Evolutionary conservation across 192 early-diverging fungal genomes (phyloP).

Genomic region (Coemansia reversa): DNA sequence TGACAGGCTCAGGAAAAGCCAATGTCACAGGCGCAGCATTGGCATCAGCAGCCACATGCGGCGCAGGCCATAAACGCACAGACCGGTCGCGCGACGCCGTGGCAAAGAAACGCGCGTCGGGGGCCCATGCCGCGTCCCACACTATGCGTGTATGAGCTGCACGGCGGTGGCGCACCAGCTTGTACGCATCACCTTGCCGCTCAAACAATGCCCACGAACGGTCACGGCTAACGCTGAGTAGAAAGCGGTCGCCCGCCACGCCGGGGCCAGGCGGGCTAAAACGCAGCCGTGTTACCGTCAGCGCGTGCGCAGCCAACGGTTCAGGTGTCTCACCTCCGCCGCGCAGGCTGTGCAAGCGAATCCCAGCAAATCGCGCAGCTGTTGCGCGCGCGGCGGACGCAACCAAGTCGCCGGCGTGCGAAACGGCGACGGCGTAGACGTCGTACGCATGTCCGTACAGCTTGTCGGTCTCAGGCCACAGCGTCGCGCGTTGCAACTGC

Average conservation of each 20-base stretch:
- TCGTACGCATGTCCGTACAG: conserved; percentile 98
- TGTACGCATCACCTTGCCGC: conserved; percentile 56
- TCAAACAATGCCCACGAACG: conserved; percentile 84
- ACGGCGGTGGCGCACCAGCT: conserved; percentile 52
- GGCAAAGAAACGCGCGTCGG: conserved; percentile 76
- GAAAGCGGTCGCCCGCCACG: conserved; percentile 47
- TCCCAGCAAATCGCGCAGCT: conserved; percentile 24
- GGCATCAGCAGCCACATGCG: conserved; percentile 5
- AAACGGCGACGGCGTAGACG: conserved; percentile 73
- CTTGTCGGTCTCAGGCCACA: conserved; percentile 97
- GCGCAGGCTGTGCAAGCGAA: conserved; percentile 32
- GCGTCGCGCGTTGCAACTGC: conserved; percentile 79
- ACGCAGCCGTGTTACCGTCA: conserved; percentile 79
- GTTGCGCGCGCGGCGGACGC: conserved; percentile 61
- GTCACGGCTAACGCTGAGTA: conserved; percentile 85
- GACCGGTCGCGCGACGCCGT: conserved; percentile 94
- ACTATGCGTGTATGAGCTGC: conserved; percentile 92
- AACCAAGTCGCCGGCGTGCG: conserved; percentile 65
- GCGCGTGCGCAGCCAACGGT: conserved; percentile 73
- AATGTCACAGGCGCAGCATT: conserved; percentile 56
- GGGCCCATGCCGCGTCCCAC: conserved; percentile 86
- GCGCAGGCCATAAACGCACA: conserved; percentile 71
- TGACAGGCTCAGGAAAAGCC: conserved; percentile 78
- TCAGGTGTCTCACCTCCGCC: not conserved
- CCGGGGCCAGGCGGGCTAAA: conserved; percentile 64